Evolutionary conservation across 208 protist genomes (phyloP).

Genomic region (Acanthamoeba triangularis): DNA sequence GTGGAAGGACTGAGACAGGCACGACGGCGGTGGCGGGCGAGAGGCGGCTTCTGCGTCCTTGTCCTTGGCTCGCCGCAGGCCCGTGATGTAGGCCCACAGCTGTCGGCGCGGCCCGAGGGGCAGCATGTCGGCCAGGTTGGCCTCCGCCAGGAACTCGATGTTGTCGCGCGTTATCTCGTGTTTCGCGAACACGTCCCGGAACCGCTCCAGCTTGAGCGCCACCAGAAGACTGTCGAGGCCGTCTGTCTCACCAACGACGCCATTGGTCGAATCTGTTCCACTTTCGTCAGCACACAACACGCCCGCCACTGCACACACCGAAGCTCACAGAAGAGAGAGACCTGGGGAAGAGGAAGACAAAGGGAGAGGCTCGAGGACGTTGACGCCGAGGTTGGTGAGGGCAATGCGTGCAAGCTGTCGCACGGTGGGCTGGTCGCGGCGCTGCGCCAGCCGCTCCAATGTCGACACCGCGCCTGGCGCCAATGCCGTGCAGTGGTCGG

Average conservation of each 20-base stretch:
- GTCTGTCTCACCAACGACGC: not conserved
- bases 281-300: too few species aligned
- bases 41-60: not conserved
- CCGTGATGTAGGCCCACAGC: slow-evolving; percentile 15
- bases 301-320: not conserved
- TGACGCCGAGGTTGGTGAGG: slow-evolving; percentile 9
- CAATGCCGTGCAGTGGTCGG: too few species aligned
- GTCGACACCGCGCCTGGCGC: not conserved
- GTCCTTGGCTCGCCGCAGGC: not conserved
- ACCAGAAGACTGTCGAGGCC: not conserved
- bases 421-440: not conserved
- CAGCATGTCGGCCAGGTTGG: not conserved
- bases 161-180: slow-evolving; percentile 5
- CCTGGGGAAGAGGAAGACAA: not conserved
- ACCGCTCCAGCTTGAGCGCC: slow-evolving; percentile 31
- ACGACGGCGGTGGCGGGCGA: not conserved
- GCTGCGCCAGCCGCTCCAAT: not conserved
- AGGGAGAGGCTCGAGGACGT: not conserved
- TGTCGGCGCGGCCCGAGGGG: slow-evolving; percentile 18
- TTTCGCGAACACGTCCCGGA: not conserved
- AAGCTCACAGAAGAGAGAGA: not conserved
- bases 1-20: not conserved
- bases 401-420: slow-evolving; percentile 6
- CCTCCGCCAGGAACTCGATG: not conserved
- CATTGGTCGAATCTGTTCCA: not conserved